Conservation (phyloP, 352 stramenopile genomes). For the Pythium periplocum region DNA sequence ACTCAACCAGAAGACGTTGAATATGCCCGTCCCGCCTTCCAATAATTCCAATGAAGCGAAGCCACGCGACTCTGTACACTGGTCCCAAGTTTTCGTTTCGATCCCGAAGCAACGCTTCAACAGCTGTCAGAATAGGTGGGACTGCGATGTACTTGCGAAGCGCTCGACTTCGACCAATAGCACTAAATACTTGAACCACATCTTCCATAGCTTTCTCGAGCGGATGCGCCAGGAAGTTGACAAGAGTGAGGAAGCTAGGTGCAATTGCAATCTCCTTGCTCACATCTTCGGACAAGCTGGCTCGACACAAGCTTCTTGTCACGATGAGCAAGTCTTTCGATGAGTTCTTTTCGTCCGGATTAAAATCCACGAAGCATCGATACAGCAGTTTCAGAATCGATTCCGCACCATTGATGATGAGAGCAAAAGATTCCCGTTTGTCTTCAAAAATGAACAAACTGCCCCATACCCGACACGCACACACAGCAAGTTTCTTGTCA, state of each 20-base stretch:
- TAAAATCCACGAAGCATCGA: slow-evolving; percentile 2
- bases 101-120: slow-evolving; percentile 36
- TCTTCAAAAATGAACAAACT: slow-evolving; percentile 59
- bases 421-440: slow-evolving; percentile 41
- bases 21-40: slow-evolving; percentile 38
- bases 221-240: slow-evolving; percentile 35
- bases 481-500: slow-evolving; percentile 13
- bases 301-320: slow-evolving; percentile 24
- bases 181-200: slow-evolving; percentile 30
- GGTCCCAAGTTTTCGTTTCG: slow-evolving; percentile 16
- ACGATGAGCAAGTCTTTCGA: slow-evolving; percentile 8
- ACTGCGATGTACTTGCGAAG: slow-evolving; percentile 30
- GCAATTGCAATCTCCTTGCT: slow-evolving; percentile 31
- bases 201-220: slow-evolving; percentile 32
- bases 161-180: slow-evolving; percentile 23
- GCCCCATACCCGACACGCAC: slow-evolving; percentile 47
- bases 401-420: slow-evolving; percentile 29
- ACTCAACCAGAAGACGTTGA: slow-evolving; percentile 49
- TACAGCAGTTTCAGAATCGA: slow-evolving; percentile 35
- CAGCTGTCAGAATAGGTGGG: slow-evolving; percentile 33
- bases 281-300: slow-evolving; percentile 15
- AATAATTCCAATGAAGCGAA: slow-evolving; percentile 37
- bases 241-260: slow-evolving; percentile 38
- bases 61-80: slow-evolving; percentile 28
- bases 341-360: neutral